Evolutionary conservation across 495 filamentous ascomycete genomes (phyloP).

Genomic region (Parachaetomium inaequale): DNA sequence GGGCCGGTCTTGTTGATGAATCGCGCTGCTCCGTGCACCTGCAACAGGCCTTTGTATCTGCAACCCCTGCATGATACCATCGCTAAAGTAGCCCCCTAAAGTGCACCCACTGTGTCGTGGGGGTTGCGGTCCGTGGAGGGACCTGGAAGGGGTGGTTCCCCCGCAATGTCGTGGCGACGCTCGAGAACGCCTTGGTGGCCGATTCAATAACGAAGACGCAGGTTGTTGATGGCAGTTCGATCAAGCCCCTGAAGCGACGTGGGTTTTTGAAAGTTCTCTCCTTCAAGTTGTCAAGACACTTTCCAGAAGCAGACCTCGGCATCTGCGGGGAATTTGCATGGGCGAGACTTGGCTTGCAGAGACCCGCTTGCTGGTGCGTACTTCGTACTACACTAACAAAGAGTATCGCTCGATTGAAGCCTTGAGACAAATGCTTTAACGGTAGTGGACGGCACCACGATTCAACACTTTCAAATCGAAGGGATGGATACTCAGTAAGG

Average conservation of each 20-base stretch:
- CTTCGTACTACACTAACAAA: not conserved
- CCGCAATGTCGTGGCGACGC: not conserved
- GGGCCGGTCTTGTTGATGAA: not conserved
- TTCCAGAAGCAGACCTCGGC: not conserved
- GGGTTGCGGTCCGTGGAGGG: not conserved
- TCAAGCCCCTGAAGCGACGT: too few relatives aligned
- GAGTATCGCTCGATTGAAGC: not conserved
- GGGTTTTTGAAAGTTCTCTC: too few relatives aligned
- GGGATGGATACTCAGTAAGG: too few relatives aligned
- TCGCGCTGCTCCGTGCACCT: not conserved
- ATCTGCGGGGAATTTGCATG: not conserved
- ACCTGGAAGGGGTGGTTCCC: not conserved
- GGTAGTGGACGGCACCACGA: not conserved
- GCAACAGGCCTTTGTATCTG: not conserved
- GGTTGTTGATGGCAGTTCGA: too few relatives aligned
- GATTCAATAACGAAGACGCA: too few relatives aligned
- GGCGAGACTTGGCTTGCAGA: not conserved
- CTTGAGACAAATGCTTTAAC: too few relatives aligned
- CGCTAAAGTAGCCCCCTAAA: too few relatives aligned
- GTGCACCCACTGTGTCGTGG: not conserved
- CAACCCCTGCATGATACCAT: slow-evolving; percentile 8
- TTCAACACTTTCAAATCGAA: too few relatives aligned
- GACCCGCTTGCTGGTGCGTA: not conserved
- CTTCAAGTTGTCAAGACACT: too few relatives aligned
- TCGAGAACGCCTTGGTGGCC: not conserved